Conservation (phyloP, 306 rosid species). For the Lathyrus aphaca region DNA sequence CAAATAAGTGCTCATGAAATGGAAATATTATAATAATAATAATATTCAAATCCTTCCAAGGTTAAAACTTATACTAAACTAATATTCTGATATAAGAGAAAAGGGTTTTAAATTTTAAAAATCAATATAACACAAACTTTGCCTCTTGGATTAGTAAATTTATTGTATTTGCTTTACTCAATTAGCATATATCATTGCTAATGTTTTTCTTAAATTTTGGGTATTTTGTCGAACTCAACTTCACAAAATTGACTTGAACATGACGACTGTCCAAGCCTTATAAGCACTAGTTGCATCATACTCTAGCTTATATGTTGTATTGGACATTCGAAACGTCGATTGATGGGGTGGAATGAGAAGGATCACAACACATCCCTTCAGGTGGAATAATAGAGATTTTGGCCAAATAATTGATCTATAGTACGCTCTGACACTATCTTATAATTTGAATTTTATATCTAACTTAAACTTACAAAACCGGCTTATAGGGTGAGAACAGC, state of each 20-base stretch:
- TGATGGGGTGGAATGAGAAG: not conserved
- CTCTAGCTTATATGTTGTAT: not conserved
- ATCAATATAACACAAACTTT: slow-evolving; percentile 14
- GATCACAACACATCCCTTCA: not conserved
- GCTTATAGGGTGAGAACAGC: not conserved
- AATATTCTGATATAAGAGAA: not conserved
- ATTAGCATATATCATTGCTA: slow-evolving; percentile 28
- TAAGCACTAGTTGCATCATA: not conserved
- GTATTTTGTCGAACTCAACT: not conserved
- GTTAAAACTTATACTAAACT: not conserved
- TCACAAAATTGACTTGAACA: not conserved
- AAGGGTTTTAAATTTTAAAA: not conserved
- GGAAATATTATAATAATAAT: not conserved
- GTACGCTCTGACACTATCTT: not conserved
- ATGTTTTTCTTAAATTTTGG: not conserved
- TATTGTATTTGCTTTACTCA: slow-evolving; percentile 9
- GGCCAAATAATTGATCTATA: not conserved
- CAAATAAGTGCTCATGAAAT: not conserved
- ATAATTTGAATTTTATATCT: not conserved
- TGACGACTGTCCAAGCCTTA: not conserved
- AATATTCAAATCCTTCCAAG: slow-evolving; percentile 20
- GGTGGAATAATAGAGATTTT: not conserved
- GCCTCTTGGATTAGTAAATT: slow-evolving; percentile 12
- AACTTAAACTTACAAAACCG: not conserved
- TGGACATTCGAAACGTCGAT: not conserved